Conservation (phyloP, 2,329 filamentous ascomycete species). For the Bipolaris cookei region DNA sequence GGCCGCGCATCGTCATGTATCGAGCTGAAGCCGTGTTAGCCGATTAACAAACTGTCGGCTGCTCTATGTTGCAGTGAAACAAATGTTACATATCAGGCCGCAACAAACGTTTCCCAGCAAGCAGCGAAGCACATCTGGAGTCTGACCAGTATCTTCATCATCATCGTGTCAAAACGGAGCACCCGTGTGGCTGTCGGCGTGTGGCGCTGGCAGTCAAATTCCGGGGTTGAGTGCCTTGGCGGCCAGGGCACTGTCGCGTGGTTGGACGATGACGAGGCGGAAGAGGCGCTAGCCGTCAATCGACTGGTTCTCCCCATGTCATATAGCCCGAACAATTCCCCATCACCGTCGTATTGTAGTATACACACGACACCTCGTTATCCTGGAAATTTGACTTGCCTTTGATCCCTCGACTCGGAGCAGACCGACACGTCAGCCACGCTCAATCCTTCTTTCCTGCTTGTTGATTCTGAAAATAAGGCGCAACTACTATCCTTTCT, state of each 20-base stretch:
- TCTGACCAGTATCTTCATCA: too few relatives aligned
- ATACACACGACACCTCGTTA: constrained; percentile 23
- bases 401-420: too few relatives aligned
- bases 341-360: constrained; percentile 7
- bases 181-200: constrained; percentile 14
- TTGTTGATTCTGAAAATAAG: background rate
- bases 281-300: constrained; percentile 29
- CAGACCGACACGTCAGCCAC: too few relatives aligned
- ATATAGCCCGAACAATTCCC: constrained; percentile 19
- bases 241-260: constrained; percentile 18
- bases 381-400: constrained; percentile 5
- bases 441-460: background rate
- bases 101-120: too few relatives aligned
- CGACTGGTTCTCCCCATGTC: constrained; percentile 19
- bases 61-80: too few relatives aligned
- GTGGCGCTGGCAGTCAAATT: constrained; percentile 11
- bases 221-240: constrained; percentile 24
- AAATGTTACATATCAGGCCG: background rate
- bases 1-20: constrained; percentile 7
- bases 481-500: background rate
- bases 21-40: background rate
- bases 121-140: too few relatives aligned
- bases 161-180: background rate
- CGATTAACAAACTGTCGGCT: background rate
- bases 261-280: constrained; percentile 23